These are phyloP conservation scores for Adansonia rubrostipa DNA, from an alignment of 441 rosid genomes.

Conservation along the genomic window DNA sequence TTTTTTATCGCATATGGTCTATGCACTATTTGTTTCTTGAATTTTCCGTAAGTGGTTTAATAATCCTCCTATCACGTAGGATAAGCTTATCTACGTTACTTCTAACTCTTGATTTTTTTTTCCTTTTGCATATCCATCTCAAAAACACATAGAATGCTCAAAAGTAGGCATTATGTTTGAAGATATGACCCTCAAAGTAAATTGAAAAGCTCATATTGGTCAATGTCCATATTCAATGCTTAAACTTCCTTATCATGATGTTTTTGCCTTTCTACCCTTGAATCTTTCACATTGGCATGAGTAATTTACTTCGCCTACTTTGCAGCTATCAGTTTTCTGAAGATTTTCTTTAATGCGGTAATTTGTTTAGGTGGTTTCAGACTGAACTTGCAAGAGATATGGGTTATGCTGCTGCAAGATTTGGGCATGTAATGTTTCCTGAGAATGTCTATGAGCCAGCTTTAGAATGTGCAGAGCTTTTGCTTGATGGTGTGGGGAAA, in stretches of 20 bases:
- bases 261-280: slow-evolving; percentile 14
- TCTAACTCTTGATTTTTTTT: background rate
- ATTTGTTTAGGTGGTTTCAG: slow-evolving; percentile 81
- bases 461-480: slow-evolving; percentile 82
- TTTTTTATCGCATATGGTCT: background rate
- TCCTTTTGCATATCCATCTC: background rate
- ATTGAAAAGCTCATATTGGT: background rate
- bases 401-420: slow-evolving; percentile 97
- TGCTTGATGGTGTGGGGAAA: slow-evolving; percentile 90
- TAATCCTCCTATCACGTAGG: background rate
- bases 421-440: slow-evolving; percentile 97
- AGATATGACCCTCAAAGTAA: background rate
- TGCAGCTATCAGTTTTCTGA: slow-evolving; percentile 36
- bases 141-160: background rate
- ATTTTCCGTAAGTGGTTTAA: background rate
- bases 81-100: background rate
- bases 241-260: background rate
- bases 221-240: background rate
- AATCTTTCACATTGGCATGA: slow-evolving; percentile 14
- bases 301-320: slow-evolving; percentile 22
- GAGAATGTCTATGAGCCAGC: slow-evolving; percentile 98
- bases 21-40: background rate
- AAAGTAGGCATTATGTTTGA: background rate
- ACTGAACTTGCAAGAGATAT: slow-evolving; percentile 94
- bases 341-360: slow-evolving; percentile 53